Evolutionary conservation across 208 protist species (phyloP).

Genomic region (Trypanosoma lewisi): DNA sequence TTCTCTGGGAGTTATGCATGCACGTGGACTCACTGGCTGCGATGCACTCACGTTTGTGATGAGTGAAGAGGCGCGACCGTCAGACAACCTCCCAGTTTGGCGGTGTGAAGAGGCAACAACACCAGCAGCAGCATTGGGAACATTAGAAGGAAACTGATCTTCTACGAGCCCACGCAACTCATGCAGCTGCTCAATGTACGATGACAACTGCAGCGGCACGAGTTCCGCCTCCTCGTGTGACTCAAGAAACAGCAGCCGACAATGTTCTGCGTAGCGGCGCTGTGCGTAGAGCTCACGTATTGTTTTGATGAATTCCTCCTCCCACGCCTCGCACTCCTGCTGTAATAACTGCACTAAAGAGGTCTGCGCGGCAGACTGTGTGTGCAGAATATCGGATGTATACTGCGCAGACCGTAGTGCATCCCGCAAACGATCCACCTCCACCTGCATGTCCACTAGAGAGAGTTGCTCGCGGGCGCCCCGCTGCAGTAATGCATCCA

Average conservation of each 20-base stretch:
- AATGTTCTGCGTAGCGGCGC: conserved; percentile 30
- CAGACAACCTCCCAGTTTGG: not conserved
- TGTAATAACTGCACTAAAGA: conserved; percentile 27
- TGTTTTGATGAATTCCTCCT: conserved; percentile 47
- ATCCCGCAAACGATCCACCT: conserved; percentile 48
- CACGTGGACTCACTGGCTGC: not conserved
- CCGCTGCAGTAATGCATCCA: conserved; percentile 42
- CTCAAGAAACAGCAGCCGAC: conserved; percentile 22
- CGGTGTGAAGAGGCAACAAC: too few species aligned
- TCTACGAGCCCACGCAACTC: not conserved
- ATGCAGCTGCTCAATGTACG: conserved; percentile 28
- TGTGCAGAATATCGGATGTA: conserved; percentile 34
- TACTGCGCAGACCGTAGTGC: conserved; percentile 37
- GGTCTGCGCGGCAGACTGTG: conserved; percentile 44
- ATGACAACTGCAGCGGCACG: conserved; percentile 35
- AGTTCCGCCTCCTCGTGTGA: conserved; percentile 35
- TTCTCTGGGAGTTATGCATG: not conserved
- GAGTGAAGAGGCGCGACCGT: not conserved
- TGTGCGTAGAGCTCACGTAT: conserved; percentile 31
- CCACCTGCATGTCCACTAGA: conserved; percentile 30
- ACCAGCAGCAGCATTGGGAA: too few species aligned
- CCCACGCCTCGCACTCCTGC: conserved; percentile 72
- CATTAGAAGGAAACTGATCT: not conserved
- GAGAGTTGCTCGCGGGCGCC: conserved; percentile 38
- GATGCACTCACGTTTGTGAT: not conserved